Conservation (phyloP, 202 grass and related monocot species). For the Carex arenaria region DNA sequence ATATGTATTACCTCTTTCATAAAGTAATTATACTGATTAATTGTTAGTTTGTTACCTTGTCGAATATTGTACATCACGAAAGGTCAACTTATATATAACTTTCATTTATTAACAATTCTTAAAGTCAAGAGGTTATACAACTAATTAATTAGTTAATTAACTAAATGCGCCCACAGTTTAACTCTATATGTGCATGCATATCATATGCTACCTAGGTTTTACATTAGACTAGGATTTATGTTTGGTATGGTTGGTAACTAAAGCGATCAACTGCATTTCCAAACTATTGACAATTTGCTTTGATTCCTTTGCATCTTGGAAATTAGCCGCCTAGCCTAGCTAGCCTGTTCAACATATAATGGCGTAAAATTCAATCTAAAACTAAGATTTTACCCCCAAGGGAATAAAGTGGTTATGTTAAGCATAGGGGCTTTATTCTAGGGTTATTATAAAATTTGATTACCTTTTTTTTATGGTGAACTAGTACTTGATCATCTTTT, state of each 20-base stretch:
- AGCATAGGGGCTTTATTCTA: neutral
- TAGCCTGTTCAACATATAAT: too few relatives aligned
- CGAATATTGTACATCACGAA: too few relatives aligned
- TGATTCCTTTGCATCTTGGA: neutral
- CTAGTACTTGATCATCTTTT: neutral
- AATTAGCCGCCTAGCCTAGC: neutral
- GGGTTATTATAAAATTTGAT: slow-evolving; percentile 10
- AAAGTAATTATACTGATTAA: too few relatives aligned
- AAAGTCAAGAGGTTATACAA: neutral
- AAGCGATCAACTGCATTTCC: slow-evolving; percentile 6
- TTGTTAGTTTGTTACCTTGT: too few relatives aligned
- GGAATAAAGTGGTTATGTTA: neutral
- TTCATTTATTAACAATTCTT: neutral
- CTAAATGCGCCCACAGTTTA: too few relatives aligned
- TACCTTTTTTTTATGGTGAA: neutral
- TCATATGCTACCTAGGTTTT: neutral
- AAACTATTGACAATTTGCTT: neutral
- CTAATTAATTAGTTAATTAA: too few relatives aligned
- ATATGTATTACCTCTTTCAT: neutral
- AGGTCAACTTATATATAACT: neutral
- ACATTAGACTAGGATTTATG: neutral
- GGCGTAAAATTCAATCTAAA: too few relatives aligned
- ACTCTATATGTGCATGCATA: too few relatives aligned
- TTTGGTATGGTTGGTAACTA: slow-evolving; percentile 8
- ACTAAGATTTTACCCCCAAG: too few relatives aligned